phyloP scores from a whole-genome alignment of 768 basidiomycete genomes.

The Symmetrospora coprosmae region DNA sequence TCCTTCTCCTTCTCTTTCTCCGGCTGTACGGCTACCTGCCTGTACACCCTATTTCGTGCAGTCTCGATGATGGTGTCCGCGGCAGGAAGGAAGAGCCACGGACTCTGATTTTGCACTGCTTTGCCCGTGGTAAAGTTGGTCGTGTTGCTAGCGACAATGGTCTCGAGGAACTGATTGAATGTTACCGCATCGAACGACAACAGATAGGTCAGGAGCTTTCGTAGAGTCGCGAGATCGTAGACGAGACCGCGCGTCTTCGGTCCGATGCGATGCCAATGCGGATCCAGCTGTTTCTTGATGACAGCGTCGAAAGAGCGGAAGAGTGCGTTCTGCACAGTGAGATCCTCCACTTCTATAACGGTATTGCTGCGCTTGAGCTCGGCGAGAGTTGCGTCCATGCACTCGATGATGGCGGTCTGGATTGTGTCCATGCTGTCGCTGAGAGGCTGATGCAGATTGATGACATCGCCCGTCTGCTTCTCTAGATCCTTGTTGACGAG shows the following conservation, averaged over 20 bases:
- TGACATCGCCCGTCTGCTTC: constrained; percentile 70
- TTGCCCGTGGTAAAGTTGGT: constrained; percentile 43
- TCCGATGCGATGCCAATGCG: constrained; percentile 94
- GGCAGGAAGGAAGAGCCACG: constrained; percentile 84
- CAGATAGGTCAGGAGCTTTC: constrained; percentile 73
- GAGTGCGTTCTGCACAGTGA: constrained; percentile 82
- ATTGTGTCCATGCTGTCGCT: constrained; percentile 80
- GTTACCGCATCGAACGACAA: constrained; percentile 79
- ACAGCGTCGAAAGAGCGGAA: constrained; percentile 82
- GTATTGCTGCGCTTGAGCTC: constrained; percentile 82
- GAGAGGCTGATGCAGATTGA: constrained; percentile 76
- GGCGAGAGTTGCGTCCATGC: constrained; percentile 75
- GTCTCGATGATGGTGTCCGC: constrained; percentile 70
- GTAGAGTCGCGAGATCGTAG: constrained; percentile 66
- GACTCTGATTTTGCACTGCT: constrained; percentile 54
- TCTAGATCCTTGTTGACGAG: constrained; percentile 68
- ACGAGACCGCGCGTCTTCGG: constrained; percentile 83
- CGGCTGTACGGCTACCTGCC: constrained; percentile 36
- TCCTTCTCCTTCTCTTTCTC: constrained; percentile 31
- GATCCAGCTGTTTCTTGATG: constrained; percentile 74
- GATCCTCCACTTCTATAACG: constrained; percentile 76
- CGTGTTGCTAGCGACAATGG: constrained; percentile 55
- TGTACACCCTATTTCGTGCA: constrained; percentile 70
- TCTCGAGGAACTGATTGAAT: constrained; percentile 83
- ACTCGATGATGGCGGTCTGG: constrained; percentile 78